Percentiles rank a stretch among this genome's conserved stretches.
phyloP scores from a whole-genome alignment of 2,329 filamentous ascomycete genomes.

The Grosmannia penicillata region DNA sequence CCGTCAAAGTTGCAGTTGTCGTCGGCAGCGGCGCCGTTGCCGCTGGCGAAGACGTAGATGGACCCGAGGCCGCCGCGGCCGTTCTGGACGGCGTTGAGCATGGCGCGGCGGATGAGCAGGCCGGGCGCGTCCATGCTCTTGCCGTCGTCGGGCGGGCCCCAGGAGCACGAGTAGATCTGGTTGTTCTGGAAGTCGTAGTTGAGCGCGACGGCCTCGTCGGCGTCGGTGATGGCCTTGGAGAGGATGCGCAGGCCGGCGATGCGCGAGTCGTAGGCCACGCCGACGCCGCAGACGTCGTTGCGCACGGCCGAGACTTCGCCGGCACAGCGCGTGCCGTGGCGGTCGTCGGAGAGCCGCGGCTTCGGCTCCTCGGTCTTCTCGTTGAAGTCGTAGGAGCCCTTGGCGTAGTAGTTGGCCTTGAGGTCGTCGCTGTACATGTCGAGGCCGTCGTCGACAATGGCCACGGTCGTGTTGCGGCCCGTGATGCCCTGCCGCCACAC shows the following conservation, averaged over 20 bases:
- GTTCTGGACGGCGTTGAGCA: constrained; percentile 83
- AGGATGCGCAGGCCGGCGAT: constrained; percentile 88
- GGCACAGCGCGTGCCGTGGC: constrained; percentile 84
- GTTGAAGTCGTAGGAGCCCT: constrained; percentile 93
- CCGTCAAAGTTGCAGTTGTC: constrained; percentile 99
- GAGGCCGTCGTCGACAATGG: constrained; percentile 89
- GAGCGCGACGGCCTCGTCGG: constrained; percentile 82
- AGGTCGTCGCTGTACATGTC: constrained; percentile 93
- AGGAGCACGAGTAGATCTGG: constrained; percentile 96
- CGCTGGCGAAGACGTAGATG: constrained; percentile 92
- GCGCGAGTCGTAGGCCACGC: constrained; percentile 82
- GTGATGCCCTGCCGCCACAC: constrained; percentile 87
- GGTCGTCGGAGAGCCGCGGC: constrained; percentile 71
- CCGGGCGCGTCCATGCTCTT: constrained; percentile 87
- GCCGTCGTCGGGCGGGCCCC: constrained; percentile 92
- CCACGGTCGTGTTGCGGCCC: constrained; percentile 75
- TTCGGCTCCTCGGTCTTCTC: constrained; percentile 65
- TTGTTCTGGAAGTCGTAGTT: constrained; percentile 88
- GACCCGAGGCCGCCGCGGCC: constrained; percentile 73
- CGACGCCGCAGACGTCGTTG: constrained; percentile 90
- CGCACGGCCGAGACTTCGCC: constrained; percentile 86
- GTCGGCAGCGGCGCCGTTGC: constrained; percentile 72
- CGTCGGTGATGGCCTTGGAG: constrained; percentile 77
- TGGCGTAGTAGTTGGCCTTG: constrained; percentile 83
- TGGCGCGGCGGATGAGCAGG: constrained; percentile 73